Conservation (phyloP, 225 moss, liverwort and hornwort genomes). For the Bryoerythrophyllum caledonicum region DNA sequence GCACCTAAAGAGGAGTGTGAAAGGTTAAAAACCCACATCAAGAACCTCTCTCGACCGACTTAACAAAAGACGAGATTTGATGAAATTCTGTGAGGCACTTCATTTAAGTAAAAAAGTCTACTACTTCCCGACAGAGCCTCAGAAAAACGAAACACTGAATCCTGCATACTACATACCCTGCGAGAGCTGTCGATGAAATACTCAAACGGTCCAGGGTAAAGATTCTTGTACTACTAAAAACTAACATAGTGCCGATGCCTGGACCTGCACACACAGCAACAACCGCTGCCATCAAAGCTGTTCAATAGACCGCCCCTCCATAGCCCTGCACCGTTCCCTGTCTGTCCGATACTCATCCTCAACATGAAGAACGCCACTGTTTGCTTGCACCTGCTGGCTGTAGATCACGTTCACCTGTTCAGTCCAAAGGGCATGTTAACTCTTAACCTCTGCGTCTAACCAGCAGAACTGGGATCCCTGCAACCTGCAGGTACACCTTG, state of each 20-base stretch:
- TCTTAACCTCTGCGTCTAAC: constrained; percentile 77
- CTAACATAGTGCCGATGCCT: constrained; percentile 58
- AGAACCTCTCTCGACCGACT: no score
- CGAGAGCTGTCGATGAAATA: constrained; percentile 34
- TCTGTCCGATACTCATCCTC: constrained; percentile 34
- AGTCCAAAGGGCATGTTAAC: constrained; percentile 99
- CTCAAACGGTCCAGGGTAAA: constrained; percentile 24
- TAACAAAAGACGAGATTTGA: neutral
- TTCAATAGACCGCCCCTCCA: constrained; percentile 47
- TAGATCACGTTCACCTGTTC: constrained; percentile 99
- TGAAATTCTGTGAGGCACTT: constrained; percentile 4
- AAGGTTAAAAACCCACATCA: neutral
- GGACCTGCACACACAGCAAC: constrained; percentile 95
- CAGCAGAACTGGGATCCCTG: constrained; percentile 85
- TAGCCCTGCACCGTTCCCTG: constrained; percentile 51
- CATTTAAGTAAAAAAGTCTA: constrained; percentile 6
- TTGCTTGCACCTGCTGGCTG: constrained; percentile 92
- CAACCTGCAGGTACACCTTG: constrained; percentile 99
- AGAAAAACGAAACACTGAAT: constrained; percentile 27
- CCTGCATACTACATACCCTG: constrained; percentile 35
- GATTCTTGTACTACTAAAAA: constrained; percentile 27
- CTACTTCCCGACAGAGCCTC: neutral
- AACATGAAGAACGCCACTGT: constrained; percentile 43
- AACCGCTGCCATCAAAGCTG: constrained; percentile 82
- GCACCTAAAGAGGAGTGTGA: neutral